Conservation (phyloP, 148 eudicot genomes). For the Pharnaceum exiguum region DNA sequence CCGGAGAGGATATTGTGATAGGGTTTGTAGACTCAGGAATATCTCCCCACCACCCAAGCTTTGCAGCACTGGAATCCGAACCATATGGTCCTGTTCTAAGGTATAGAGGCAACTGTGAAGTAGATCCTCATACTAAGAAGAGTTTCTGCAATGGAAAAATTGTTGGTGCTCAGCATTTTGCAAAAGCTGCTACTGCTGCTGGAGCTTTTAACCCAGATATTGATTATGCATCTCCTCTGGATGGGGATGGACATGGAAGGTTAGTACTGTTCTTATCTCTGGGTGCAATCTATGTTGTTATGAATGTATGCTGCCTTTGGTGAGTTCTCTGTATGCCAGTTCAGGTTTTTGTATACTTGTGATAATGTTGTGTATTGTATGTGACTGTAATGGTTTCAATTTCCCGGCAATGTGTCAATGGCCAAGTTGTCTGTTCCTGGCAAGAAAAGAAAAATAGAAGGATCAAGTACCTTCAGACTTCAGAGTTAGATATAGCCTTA, state of each 20-base stretch:
- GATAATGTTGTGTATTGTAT: too few relatives aligned
- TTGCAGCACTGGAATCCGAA: conserved; percentile 53
- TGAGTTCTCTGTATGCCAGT: too few relatives aligned
- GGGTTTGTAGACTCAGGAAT: conserved; percentile 96
- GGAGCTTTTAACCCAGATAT: conserved; percentile 81
- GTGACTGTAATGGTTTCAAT: too few relatives aligned
- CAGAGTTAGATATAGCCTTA: too few relatives aligned
- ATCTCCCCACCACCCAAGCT: conserved; percentile 84
- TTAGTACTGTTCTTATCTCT: conserved; percentile 35
- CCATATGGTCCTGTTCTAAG: conserved; percentile 81
- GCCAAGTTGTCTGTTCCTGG: too few relatives aligned
- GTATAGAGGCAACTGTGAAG: conserved; percentile 90
- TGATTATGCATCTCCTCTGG: conserved; percentile 92
- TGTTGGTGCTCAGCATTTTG: conserved; percentile 97
- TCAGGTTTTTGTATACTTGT: too few relatives aligned
- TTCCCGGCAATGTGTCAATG: too few relatives aligned
- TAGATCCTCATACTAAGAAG: conserved; percentile 60
- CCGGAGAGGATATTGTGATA: conserved; percentile 90
- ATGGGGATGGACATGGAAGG: conserved; percentile 99
- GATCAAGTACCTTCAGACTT: too few relatives aligned
- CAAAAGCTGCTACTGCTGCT: conserved; percentile 88
- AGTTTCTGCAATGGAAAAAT: conserved; percentile 93
- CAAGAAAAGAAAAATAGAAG: too few relatives aligned
- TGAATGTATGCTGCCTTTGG: too few relatives aligned
- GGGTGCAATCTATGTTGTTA: too few relatives aligned